Conservation (phyloP, 1,139 yeast species). For the Candida sp. region DNA sequence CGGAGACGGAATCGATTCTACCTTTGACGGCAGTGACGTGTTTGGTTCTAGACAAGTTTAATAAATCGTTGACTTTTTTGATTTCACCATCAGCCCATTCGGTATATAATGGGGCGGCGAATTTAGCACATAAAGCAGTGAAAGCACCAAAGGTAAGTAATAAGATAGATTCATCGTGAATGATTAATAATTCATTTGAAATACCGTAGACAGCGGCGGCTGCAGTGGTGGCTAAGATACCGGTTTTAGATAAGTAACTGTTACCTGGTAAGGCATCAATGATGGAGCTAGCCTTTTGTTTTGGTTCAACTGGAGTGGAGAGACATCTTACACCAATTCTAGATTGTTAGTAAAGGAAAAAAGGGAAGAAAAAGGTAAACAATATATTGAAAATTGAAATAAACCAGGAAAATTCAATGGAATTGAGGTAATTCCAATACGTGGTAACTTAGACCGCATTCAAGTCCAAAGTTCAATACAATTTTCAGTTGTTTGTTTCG, state of each 20-base stretch:
- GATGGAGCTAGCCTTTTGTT: slow-evolving; percentile 86
- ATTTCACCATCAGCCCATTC: slow-evolving; percentile 95
- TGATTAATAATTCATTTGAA: slow-evolving; percentile 86
- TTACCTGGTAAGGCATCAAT: slow-evolving; percentile 94
- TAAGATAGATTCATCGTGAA: slow-evolving; percentile 92
- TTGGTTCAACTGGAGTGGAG: slow-evolving; percentile 76
- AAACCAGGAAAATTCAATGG: not conserved
- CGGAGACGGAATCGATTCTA: slow-evolving; percentile 85
- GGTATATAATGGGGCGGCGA: slow-evolving; percentile 90
- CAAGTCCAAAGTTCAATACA: not conserved
- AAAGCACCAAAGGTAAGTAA: slow-evolving; percentile 78
- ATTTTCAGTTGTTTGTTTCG: not conserved
- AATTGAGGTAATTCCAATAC: too few relatives aligned
- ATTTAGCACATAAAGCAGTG: slow-evolving; percentile 74
- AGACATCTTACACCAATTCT: slow-evolving; percentile 63
- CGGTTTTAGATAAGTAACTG: slow-evolving; percentile 86
- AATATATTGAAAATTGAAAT: too few relatives aligned
- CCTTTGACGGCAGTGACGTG: slow-evolving; percentile 92
- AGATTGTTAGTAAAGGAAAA: slow-evolving; percentile 12
- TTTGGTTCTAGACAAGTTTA: slow-evolving; percentile 85
- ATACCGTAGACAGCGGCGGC: slow-evolving; percentile 95
- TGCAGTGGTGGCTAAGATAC: slow-evolving; percentile 89
- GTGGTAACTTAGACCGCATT: too few relatives aligned
- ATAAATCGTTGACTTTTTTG: slow-evolving; percentile 73
- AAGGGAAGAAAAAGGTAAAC: too few relatives aligned